Evolutionary conservation across 2,329 filamentous ascomycete species (phyloP).

Genomic region (Pezicula carpinea): DNA sequence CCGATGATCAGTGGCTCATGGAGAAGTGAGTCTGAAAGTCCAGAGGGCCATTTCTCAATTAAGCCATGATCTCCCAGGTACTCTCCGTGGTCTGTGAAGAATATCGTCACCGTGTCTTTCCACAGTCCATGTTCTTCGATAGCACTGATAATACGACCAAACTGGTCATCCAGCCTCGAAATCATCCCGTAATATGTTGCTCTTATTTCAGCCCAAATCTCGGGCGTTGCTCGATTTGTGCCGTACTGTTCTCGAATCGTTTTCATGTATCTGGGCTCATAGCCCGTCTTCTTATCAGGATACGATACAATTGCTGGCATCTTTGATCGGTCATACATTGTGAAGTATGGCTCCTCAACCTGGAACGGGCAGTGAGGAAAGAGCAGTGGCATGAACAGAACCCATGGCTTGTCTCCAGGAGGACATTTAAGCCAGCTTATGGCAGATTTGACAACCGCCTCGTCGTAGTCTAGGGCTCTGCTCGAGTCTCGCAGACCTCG

Average conservation of each 20-base stretch:
- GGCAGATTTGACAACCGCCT: conserved; percentile 36
- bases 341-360: conserved; percentile 44
- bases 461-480: conserved; percentile 40
- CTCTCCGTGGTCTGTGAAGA: conserved; percentile 42
- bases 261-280: conserved; percentile 39
- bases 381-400: conserved; percentile 37
- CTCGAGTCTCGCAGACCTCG: conserved; percentile 33
- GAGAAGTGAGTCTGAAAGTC: conserved; percentile 35
- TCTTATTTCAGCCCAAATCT: conserved; percentile 39
- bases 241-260: conserved; percentile 34
- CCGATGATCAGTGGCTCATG: conserved; percentile 41
- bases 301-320: conserved; percentile 15
- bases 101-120: conserved; percentile 37
- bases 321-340: conserved; percentile 36
- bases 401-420: conserved; percentile 35
- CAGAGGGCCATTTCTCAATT: conserved; percentile 45
- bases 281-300: conserved; percentile 31
- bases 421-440: conserved; percentile 39
- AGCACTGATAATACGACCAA: conserved; percentile 34
- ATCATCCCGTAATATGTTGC: conserved; percentile 45
- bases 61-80: conserved; percentile 43
- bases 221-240: conserved; percentile 34
- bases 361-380: conserved; percentile 44
- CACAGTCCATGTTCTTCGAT: conserved; percentile 32
- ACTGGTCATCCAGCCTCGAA: conserved; percentile 39